Conservation (phyloP, 805 yeast species). For the Teunomyces kruisii region DNA sequence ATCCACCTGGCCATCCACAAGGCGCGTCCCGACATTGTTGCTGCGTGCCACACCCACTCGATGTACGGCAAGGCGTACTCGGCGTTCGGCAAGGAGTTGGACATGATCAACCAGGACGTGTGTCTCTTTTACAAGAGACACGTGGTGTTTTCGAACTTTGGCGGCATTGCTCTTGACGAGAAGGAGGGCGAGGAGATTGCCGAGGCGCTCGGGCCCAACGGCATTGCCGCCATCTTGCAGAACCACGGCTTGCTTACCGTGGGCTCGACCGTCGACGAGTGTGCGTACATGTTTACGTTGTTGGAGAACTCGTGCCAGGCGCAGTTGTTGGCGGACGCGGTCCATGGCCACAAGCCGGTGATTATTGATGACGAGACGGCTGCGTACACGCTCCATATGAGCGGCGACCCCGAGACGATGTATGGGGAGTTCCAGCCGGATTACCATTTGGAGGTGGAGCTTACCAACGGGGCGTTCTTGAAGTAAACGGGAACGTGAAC, state of each 20-base stretch:
- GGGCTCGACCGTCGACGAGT: slow-evolving; percentile 71
- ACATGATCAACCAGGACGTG: slow-evolving; percentile 79
- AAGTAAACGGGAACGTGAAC: too few relatives aligned
- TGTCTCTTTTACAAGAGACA: slow-evolving; percentile 67
- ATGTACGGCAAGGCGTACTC: slow-evolving; percentile 40
- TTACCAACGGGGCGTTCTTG: slow-evolving; percentile 22
- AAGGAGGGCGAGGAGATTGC: slow-evolving; percentile 67
- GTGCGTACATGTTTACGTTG: slow-evolving; percentile 62
- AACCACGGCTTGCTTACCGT: slow-evolving; percentile 75
- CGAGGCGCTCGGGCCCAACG: slow-evolving; percentile 52
- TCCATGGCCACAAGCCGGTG: slow-evolving; percentile 41
- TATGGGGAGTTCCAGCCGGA: slow-evolving; percentile 77
- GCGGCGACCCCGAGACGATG: slow-evolving; percentile 64
- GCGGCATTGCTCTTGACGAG: slow-evolving; percentile 73
- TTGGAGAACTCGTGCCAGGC: slow-evolving; percentile 66
- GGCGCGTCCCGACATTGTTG: slow-evolving; percentile 38
- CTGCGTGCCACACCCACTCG: slow-evolving; percentile 45
- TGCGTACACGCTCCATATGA: slow-evolving; percentile 58
- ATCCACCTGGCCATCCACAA: slow-evolving; percentile 41
- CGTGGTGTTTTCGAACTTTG: slow-evolving; percentile 65
- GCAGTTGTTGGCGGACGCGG: slow-evolving; percentile 64
- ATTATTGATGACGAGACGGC: slow-evolving; percentile 48
- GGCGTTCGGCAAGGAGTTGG: slow-evolving; percentile 46
- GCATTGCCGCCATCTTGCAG: slow-evolving; percentile 58
- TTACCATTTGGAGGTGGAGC: slow-evolving; percentile 40